Evolutionary conservation across 1,284 basidiomycete species (phyloP).

Genomic region (Malassezia cuniculi): DNA sequence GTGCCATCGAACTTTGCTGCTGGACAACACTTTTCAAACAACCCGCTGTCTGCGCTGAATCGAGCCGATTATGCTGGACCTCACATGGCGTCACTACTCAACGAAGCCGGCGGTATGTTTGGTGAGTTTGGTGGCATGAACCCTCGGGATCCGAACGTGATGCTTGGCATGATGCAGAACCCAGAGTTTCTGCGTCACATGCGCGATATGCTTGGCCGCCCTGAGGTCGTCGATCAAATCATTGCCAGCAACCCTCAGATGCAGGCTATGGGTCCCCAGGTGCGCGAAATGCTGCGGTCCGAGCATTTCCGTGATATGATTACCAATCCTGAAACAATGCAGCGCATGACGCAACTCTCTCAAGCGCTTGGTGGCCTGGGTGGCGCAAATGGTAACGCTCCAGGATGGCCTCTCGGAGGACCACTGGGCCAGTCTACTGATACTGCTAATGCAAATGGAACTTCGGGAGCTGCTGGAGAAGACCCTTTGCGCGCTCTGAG

Average conservation of each 20-base stretch:
- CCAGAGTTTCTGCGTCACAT: slow-evolving; percentile 36
- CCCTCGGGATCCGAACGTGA: slow-evolving; percentile 39
- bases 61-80: slow-evolving; percentile 40
- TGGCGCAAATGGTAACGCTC: slow-evolving; percentile 14
- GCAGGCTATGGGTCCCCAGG: slow-evolving; percentile 30
- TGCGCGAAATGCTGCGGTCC: slow-evolving; percentile 37
- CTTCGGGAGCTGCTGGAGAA: slow-evolving; percentile 3
- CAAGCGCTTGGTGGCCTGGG: slow-evolving; percentile 25
- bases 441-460: slow-evolving; percentile 10
- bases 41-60: slow-evolving; percentile 37
- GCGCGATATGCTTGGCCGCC: slow-evolving; percentile 34
- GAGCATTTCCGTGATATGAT: slow-evolving; percentile 39
- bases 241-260: slow-evolving; percentile 39
- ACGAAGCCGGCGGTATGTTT: slow-evolving; percentile 30
- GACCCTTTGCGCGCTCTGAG: slow-evolving; percentile 2
- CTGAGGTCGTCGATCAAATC: slow-evolving; percentile 41
- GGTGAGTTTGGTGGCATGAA: slow-evolving; percentile 36
- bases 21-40: slow-evolving; percentile 40
- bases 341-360: slow-evolving; percentile 31
- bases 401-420: slow-evolving; percentile 18
- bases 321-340: slow-evolving; percentile 39
- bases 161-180: slow-evolving; percentile 39
- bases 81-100: slow-evolving; percentile 37
- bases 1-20: slow-evolving; percentile 38
- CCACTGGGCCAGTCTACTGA: slow-evolving; percentile 2